These are phyloP conservation scores for Penicillium coprophilum DNA, from an alignment of 495 filamentous ascomycete species.

Conservation along the genomic window DNA sequence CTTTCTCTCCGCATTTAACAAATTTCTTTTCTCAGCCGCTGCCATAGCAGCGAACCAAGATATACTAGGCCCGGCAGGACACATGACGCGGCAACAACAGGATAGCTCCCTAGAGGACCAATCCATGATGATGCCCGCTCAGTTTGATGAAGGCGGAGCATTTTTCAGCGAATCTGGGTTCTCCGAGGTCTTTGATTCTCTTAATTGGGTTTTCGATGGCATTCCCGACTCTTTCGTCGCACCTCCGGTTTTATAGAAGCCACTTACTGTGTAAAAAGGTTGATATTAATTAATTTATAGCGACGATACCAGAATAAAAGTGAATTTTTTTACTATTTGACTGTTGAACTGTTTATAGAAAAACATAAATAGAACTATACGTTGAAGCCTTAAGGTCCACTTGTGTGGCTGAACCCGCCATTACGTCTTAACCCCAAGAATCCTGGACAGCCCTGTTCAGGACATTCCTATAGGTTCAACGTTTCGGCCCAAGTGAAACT, in stretches of 20 bases:
- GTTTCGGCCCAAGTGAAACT: constrained; percentile 5
- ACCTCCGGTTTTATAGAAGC: constrained; percentile 38
- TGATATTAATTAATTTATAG: constrained; percentile 15
- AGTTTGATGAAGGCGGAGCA: constrained; percentile 43
- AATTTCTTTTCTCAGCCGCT: constrained; percentile 9
- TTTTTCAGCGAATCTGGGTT: constrained; percentile 49
- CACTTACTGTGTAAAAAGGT: constrained; percentile 11
- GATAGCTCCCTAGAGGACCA: constrained; percentile 37
- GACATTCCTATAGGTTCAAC: background rate
- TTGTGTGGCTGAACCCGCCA: constrained; percentile 3
- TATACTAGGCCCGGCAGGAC: constrained; percentile 29
- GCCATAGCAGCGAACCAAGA: constrained; percentile 34
- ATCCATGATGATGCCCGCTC: constrained; percentile 38
- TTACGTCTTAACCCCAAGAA: background rate
- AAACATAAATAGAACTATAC: background rate
- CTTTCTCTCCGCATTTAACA: constrained; percentile 12
- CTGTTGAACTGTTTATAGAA: no score
- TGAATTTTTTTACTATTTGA: background rate
- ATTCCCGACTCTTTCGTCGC: constrained; percentile 46
- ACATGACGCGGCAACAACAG: constrained; percentile 30
- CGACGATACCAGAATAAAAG: constrained; percentile 32
- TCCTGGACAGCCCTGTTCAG: background rate
- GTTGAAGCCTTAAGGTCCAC: constrained; percentile 5
- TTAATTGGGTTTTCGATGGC: constrained; percentile 52
- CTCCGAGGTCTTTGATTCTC: constrained; percentile 49